These are phyloP conservation scores for Terana coerulea DNA, from an alignment of 768 basidiomycete genomes.

Conservation along the genomic window DNA sequence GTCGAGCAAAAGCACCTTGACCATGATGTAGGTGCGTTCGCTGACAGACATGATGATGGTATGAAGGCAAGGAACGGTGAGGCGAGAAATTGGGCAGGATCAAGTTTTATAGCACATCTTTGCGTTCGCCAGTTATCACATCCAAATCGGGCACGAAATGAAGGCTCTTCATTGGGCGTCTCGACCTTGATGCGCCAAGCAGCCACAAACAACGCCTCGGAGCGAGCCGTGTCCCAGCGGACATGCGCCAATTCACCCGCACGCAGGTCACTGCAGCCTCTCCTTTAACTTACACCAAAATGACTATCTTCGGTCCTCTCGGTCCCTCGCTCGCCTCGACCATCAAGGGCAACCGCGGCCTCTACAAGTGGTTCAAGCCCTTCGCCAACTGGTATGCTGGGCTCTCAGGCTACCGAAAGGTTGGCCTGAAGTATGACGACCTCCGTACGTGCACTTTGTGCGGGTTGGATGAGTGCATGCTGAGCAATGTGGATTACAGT, in stretches of 20 bases:
- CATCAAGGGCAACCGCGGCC: conserved; percentile 62
- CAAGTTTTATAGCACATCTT: conserved; percentile 15
- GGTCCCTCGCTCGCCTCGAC: conserved; percentile 74
- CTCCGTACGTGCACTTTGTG: conserved; percentile 57
- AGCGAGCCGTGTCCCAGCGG: conserved; percentile 19
- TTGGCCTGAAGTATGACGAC: conserved; percentile 94
- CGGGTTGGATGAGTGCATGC: conserved; percentile 7
- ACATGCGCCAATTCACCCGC: conserved; percentile 6
- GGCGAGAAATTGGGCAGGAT: conserved; percentile 20
- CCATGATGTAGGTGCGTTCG: conserved; percentile 99
- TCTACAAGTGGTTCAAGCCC: conserved; percentile 69
- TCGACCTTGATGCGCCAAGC: conserved; percentile 5
- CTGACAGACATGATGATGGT: conserved; percentile 51
- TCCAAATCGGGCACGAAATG: conserved; percentile 19
- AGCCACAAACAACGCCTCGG: conserved; percentile 16
- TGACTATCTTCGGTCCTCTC: conserved; percentile 57
- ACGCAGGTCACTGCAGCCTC: conserved; percentile 1
- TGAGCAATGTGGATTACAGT: conserved; percentile 37
- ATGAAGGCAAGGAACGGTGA: conserved; percentile 14
- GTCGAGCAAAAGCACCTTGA: conserved; percentile 72
- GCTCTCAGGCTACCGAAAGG: conserved; percentile 76
- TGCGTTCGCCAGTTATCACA: conserved; percentile 15
- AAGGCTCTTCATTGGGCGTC: background rate
- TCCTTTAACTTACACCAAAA: conserved; percentile 17
- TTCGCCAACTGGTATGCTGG: conserved; percentile 81